Conservation (phyloP, 1,284 basidiomycete species). For the Ustilago xerochloae region DNA sequence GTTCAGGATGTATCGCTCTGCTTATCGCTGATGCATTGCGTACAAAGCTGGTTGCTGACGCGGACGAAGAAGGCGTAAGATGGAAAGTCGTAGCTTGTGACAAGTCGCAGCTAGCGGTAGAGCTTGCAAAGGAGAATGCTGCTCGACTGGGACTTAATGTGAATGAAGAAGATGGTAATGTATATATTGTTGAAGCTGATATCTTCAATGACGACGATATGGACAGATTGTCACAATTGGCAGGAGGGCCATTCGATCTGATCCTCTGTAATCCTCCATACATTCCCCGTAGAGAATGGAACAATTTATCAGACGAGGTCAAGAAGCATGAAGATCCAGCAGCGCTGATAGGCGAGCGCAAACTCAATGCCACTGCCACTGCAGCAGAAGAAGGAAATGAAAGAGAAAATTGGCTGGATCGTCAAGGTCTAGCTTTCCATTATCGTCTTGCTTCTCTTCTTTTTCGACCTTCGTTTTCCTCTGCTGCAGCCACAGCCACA, state of each 20-base stretch:
- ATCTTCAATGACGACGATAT: slow-evolving; percentile 24
- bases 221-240: slow-evolving; percentile 2
- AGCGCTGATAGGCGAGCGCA: slow-evolving; percentile 39
- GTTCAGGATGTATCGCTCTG: slow-evolving; percentile 34
- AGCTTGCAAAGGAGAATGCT: slow-evolving; percentile 37
- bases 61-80: neutral
- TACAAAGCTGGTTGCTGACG: neutral
- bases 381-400: neutral
- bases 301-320: slow-evolving; percentile 11
- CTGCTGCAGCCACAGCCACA: too few relatives aligned
- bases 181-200: slow-evolving; percentile 30
- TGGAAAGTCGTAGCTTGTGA: slow-evolving; percentile 44
- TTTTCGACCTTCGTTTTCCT: slow-evolving; percentile 18
- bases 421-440: slow-evolving; percentile 27
- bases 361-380: neutral
- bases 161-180: neutral
- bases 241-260: slow-evolving; percentile 32
- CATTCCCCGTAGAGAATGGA: slow-evolving; percentile 38
- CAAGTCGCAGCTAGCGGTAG: slow-evolving; percentile 16
- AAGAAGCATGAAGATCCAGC: slow-evolving; percentile 37
- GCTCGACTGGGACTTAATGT: slow-evolving; percentile 12
- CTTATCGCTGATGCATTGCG: slow-evolving; percentile 35
- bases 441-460: slow-evolving; percentile 23
- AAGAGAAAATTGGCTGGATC: slow-evolving; percentile 13
- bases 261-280: slow-evolving; percentile 46